Evolutionary conservation across 2,329 filamentous ascomycete genomes (phyloP).

Genomic region (Didymella keratinophila): DNA sequence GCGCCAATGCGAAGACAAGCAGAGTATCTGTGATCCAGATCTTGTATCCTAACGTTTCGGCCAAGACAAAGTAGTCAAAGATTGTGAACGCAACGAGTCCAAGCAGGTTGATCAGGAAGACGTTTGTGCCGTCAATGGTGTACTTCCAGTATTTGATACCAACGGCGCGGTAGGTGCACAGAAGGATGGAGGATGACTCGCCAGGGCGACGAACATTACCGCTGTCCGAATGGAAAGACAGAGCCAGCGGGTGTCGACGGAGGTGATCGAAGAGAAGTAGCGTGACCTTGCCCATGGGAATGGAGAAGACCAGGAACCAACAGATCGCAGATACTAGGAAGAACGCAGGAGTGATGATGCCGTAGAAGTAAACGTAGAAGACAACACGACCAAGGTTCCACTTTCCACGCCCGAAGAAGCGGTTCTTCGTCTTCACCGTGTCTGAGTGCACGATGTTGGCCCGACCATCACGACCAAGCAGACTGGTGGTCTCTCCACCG

Average conservation of each 20-base stretch:
- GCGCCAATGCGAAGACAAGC: slow-evolving; percentile 81
- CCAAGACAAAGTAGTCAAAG: slow-evolving; percentile 86
- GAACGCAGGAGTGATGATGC: slow-evolving; percentile 84
- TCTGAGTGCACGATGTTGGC: slow-evolving; percentile 51
- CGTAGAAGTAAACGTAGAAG: slow-evolving; percentile 97
- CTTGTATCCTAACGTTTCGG: slow-evolving; percentile 71
- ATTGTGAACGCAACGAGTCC: slow-evolving; percentile 93
- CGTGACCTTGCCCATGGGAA: slow-evolving; percentile 97
- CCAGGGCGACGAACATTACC: slow-evolving; percentile 75
- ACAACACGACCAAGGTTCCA: slow-evolving; percentile 95
- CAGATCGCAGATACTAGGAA: slow-evolving; percentile 87
- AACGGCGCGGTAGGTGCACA: slow-evolving; percentile 96
- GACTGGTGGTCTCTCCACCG: slow-evolving; percentile 86
- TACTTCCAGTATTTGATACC: slow-evolving; percentile 99
- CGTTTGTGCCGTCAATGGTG: slow-evolving; percentile 96
- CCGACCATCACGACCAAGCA: slow-evolving; percentile 74
- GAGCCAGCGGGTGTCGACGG: slow-evolving; percentile 86
- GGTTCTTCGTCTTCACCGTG: slow-evolving; percentile 69
- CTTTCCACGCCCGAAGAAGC: slow-evolving; percentile 91
- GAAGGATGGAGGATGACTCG: slow-evolving; percentile 81
- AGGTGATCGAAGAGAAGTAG: slow-evolving; percentile 90
- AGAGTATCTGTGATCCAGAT: slow-evolving; percentile 80
- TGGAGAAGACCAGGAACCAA: slow-evolving; percentile 97
- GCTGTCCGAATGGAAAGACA: slow-evolving; percentile 90
- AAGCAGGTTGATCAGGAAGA: slow-evolving; percentile 98